Evolutionary conservation across 2,329 filamentous ascomycete genomes (phyloP).

Genomic region (Dendrostoma leiphaemia): DNA sequence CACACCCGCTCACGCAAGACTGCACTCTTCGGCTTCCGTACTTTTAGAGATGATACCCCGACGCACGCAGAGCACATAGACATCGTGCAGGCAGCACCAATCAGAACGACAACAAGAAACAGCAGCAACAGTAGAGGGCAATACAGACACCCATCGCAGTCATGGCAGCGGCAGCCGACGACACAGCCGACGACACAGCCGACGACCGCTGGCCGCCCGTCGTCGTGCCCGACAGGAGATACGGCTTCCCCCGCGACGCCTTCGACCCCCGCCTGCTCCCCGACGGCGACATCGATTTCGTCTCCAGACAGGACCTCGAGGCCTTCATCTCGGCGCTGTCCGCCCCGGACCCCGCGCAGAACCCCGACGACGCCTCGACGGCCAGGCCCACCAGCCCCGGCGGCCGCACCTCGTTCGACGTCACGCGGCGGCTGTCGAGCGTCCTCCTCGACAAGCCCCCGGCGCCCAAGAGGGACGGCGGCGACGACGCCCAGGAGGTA

Average conservation of each 20-base stretch:
- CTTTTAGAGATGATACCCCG: constrained; percentile 4
- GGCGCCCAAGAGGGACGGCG: constrained; percentile 20
- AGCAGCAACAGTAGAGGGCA: neutral
- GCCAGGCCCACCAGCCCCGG: constrained; percentile 41
- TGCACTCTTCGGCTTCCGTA: neutral
- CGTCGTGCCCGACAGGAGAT: constrained; percentile 33
- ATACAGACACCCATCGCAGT: neutral
- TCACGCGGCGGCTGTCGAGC: constrained; percentile 41
- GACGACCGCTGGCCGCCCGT: constrained; percentile 18
- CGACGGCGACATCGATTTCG: constrained; percentile 78
- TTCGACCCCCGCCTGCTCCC: constrained; percentile 71
- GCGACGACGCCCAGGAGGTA: constrained; percentile 30
- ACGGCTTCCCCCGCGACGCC: constrained; percentile 60
- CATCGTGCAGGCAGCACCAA: neutral
- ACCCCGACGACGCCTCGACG: constrained; percentile 51
- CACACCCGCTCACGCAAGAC: too few species aligned
- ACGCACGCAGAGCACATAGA: neutral
- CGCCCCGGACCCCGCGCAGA: constrained; percentile 74
- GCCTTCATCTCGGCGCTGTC: constrained; percentile 79
- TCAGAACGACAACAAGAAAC: neutral
- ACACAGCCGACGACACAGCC: constrained; percentile 12
- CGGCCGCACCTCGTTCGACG: constrained; percentile 34
- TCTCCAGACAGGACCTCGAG: constrained; percentile 67
- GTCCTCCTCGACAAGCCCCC: constrained; percentile 25
- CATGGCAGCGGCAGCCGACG: neutral